A percentile compares a stretch with the other conserved stretches of the same genome.
Evolutionary conservation across 495 filamentous ascomycete genomes (phyloP).

Genomic region (Terfezia boudieri): DNA sequence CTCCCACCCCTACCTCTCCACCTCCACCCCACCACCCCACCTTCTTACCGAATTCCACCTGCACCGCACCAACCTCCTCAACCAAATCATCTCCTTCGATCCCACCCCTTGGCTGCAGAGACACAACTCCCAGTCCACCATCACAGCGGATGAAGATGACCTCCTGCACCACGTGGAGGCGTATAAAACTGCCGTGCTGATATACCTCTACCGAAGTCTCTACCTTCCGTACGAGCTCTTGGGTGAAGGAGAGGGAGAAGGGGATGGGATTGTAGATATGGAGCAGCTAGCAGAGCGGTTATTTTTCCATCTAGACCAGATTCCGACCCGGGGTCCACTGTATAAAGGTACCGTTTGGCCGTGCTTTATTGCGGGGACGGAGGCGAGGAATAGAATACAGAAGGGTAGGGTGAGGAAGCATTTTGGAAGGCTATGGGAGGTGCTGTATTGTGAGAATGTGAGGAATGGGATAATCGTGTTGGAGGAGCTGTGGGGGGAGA

Average conservation of each 20-base stretch:
- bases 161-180: neutral
- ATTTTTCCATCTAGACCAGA: neutral
- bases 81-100: neutral
- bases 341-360: slow-evolving; percentile 16
- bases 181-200: neutral
- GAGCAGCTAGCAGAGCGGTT: neutral
- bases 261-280: neutral
- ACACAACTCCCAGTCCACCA: neutral
- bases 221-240: neutral
- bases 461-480: slow-evolving; percentile 12
- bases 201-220: neutral
- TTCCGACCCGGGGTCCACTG: slow-evolving; percentile 1
- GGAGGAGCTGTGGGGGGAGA: slow-evolving; percentile 14
- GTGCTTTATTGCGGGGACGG: slow-evolving; percentile 15
- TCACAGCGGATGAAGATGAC: neutral
- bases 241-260: neutral
- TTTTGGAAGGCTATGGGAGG: slow-evolving; percentile 11
- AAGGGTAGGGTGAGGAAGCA: slow-evolving; percentile 9
- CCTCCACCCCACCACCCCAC: neutral
- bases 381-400: slow-evolving; percentile 7
- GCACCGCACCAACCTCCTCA: neutral
- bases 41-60: neutral
- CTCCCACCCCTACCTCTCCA: neutral
- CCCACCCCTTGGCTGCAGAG: neutral
- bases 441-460: slow-evolving; percentile 15